Evolutionary conservation across 192 early-diverging fungal species (phyloP).

Genomic region (Dissophora ornata): DNA sequence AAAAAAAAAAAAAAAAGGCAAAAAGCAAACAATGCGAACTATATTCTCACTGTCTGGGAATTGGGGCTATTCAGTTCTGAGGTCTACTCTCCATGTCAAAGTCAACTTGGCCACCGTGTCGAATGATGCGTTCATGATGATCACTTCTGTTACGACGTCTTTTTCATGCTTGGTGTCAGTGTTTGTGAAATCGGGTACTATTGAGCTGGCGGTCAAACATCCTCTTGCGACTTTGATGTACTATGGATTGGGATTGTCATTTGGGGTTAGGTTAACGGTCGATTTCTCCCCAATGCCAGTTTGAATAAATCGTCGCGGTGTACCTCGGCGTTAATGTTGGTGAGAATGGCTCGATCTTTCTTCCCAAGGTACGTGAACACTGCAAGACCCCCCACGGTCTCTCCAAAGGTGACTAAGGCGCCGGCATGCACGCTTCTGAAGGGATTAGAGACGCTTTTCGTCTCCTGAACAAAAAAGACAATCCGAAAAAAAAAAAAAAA

Average conservation of each 20-base stretch:
- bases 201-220: constrained; percentile 17
- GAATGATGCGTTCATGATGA: constrained; percentile 29
- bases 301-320: no score
- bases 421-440: constrained; percentile 61
- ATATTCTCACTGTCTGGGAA: no score
- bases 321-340: constrained; percentile 57
- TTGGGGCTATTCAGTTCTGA: constrained; percentile 23
- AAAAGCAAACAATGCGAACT: no score
- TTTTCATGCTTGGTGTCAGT: not conserved
- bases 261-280: no score
- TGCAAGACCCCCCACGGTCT: constrained; percentile 60
- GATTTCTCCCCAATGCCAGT: no score
- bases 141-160: constrained; percentile 11
- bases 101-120: constrained; percentile 45
- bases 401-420: constrained; percentile 62
- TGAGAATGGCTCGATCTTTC: constrained; percentile 60
- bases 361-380: constrained; percentile 52
- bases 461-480: constrained; percentile 46
- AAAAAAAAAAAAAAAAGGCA: no score
- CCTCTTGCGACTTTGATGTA: constrained; percentile 30
- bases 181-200: constrained; percentile 13
- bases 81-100: constrained; percentile 38
- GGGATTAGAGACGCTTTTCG: constrained; percentile 54
- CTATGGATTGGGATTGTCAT: no score
- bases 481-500: not conserved